A percentile compares a stretch with the other conserved stretches of the same genome.
phyloP scores from a whole-genome alignment of 768 basidiomycete species.

The Boletus insuetus region DNA sequence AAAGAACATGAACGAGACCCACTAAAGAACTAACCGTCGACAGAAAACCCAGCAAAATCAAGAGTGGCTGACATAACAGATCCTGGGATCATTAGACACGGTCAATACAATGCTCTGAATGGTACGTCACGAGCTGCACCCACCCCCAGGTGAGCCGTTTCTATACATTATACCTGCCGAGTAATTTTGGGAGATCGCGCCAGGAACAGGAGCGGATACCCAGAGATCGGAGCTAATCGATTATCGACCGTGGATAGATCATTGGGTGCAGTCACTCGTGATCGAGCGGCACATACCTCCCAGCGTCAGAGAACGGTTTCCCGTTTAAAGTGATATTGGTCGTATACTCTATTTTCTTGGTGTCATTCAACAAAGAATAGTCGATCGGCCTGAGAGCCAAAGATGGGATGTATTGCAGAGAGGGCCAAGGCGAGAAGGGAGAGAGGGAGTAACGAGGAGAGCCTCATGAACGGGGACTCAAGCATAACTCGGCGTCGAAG shows the following conservation, averaged over 20 bases:
- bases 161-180: constrained; percentile 49
- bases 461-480: constrained; percentile 8
- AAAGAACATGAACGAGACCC: background rate
- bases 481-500: too few species aligned
- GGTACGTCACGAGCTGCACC: background rate
- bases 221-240: constrained; percentile 59
- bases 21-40: constrained; percentile 39
- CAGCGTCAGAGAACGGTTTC: constrained; percentile 37
- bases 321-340: constrained; percentile 42
- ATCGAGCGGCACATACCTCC: constrained; percentile 35
- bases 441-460: constrained; percentile 5
- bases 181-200: constrained; percentile 37
- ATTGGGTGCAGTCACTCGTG: background rate
- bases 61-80: constrained; percentile 29
- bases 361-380: constrained; percentile 20
- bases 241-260: background rate
- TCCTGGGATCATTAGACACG: constrained; percentile 15
- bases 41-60: constrained; percentile 41
- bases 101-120: background rate
- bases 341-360: constrained; percentile 34
- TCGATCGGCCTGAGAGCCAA: constrained; percentile 13
- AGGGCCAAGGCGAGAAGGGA: constrained; percentile 7
- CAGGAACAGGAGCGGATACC: constrained; percentile 46
- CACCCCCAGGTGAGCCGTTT: constrained; percentile 50
- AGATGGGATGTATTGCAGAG: constrained; percentile 10